Evolutionary conservation across 345 rosid species (phyloP).

Genomic region (Eucalyptus sp.): DNA sequence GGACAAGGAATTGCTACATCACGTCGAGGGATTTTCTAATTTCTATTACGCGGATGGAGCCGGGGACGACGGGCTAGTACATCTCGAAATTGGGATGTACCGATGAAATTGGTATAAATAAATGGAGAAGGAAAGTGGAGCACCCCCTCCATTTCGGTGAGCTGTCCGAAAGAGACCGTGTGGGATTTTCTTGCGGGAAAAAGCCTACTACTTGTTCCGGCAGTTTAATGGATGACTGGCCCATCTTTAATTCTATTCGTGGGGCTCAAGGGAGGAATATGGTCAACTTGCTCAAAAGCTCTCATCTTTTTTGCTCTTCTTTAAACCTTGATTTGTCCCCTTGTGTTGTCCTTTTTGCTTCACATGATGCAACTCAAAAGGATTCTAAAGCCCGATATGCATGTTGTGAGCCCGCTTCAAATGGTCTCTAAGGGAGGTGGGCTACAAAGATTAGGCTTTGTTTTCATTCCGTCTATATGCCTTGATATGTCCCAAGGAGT

Average conservation of each 20-base stretch:
- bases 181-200: not conserved
- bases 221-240: not conserved
- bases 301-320: not conserved
- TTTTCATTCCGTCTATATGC: not conserved
- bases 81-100: not conserved
- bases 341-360: not conserved
- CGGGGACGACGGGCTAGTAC: not conserved
- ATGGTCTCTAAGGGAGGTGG: not conserved
- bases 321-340: not conserved
- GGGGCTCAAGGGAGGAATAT: not conserved
- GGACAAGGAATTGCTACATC: not conserved
- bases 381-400: not conserved
- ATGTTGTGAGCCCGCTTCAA: not conserved
- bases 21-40: not conserved
- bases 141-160: not conserved
- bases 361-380: not conserved
- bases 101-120: accelerated
- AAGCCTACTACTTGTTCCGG: not conserved
- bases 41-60: not conserved
- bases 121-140: not conserved
- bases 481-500: not conserved
- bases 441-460: not conserved
- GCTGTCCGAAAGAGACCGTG: not conserved
- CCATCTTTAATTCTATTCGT: not conserved
- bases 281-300: not conserved